A percentile compares a stretch with the other conserved stretches of the same genome.
These are phyloP conservation scores for Monilinia aucupariae DNA, from an alignment of 2,329 filamentous ascomycete genomes.

Conservation along the genomic window DNA sequence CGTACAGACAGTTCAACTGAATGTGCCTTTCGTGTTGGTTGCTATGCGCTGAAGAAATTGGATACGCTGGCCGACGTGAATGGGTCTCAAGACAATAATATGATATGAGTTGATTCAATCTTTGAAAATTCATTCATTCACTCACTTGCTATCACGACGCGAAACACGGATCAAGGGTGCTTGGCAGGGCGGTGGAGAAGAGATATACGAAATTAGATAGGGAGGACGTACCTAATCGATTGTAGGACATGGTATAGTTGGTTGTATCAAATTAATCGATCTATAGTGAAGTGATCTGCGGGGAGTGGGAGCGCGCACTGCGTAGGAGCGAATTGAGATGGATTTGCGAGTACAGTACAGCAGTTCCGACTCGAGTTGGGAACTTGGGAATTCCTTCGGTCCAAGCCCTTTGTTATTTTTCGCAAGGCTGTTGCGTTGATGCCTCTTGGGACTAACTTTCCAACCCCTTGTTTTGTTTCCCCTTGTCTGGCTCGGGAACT, in stretches of 20 bases:
- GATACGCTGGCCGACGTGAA: background rate
- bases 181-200: conserved; percentile 2
- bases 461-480: background rate
- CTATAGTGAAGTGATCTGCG: conserved; percentile 2
- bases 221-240: conserved; percentile 62
- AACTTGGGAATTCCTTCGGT: conserved; percentile 9
- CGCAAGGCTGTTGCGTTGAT: background rate
- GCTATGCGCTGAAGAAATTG: background rate
- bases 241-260: conserved; percentile 57
- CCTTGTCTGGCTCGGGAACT: background rate
- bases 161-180: conserved; percentile 8
- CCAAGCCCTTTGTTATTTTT: background rate
- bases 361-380: conserved; percentile 3
- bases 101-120: background rate
- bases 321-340: conserved; percentile 2
- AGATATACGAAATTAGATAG: conserved; percentile 4
- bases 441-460: background rate
- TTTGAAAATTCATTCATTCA: conserved; percentile 9
- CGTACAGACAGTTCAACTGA: background rate
- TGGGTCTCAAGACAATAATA: conserved; percentile 7
- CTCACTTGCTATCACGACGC: background rate
- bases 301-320: background rate
- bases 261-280: background rate
- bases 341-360: conserved; percentile 3
- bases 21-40: background rate